Conservation (phyloP, 2,329 filamentous ascomycete genomes). For the Monilinia polystroma region DNA sequence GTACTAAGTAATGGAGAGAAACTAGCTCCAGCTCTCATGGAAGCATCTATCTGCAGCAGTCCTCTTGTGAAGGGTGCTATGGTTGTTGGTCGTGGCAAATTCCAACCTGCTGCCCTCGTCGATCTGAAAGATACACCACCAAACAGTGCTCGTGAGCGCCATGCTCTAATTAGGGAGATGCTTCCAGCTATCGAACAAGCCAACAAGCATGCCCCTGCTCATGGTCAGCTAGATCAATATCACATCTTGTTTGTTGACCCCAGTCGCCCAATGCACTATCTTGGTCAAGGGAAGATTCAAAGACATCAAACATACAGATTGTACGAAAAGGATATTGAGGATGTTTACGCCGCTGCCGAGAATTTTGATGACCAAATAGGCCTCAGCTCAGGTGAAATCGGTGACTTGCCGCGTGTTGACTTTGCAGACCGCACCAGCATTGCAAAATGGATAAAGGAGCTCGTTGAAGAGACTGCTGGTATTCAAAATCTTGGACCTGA, state of each 20-base stretch:
- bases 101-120: conserved; percentile 26
- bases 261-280: conserved; percentile 40
- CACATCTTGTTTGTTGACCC: conserved; percentile 39
- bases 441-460: conserved; percentile 21
- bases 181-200: conserved; percentile 40
- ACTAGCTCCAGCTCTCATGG: conserved; percentile 45
- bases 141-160: conserved; percentile 15
- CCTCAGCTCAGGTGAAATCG: conserved; percentile 11
- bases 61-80: conserved; percentile 41
- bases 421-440: conserved; percentile 22
- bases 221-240: conserved; percentile 37
- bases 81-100: conserved; percentile 40
- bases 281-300: conserved; percentile 44
- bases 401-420: conserved; percentile 20
- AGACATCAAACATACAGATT: conserved; percentile 36
- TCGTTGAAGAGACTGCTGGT: conserved; percentile 21
- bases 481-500: conserved; percentile 22
- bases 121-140: conserved; percentile 23
- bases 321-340: conserved; percentile 40
- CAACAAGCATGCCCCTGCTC: conserved; percentile 36
- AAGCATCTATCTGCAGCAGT: conserved; percentile 42
- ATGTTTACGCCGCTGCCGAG: conserved; percentile 37
- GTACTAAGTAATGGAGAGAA: conserved; percentile 45
- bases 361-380: conserved; percentile 26
- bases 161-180: conserved; percentile 32